Evolutionary conservation across 495 filamentous ascomycete genomes (phyloP), one percentile per base, ranked within the genome.

Genomic region (Geopyxis carbonaria): DNA sequence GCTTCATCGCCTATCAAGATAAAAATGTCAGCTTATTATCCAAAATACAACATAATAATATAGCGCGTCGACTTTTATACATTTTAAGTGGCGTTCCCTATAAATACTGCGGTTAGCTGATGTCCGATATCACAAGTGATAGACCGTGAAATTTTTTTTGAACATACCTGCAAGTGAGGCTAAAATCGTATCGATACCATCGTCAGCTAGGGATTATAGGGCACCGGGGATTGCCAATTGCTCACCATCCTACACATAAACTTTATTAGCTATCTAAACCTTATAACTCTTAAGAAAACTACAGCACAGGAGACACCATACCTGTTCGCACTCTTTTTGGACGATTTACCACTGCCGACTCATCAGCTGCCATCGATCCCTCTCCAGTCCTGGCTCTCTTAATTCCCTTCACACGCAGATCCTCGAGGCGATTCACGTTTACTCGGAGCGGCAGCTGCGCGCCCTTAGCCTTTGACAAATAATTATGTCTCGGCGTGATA

Each of bases 1-100:
- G 65, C 76, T 59, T 97, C 89, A 53, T 97, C 87, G 56, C 72
- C 73, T 54, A 70, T 72, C 39, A 72, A 30, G 7, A n/a, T 32
- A 2, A 14, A 37, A 29, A n/a, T 23, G 36, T 27, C 32, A 24
- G 15, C 20, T 15, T 24, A 24, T 32, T 10, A n/a, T 21, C 25
- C 25, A 22, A 25, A 35, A n/a, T n/a, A n/a, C n/a, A n/a, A n/a
- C n/a, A n/a, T n/a, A n/a, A n/a, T n/a, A n/a, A n/a, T n/a, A n/a
- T n/a, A n/a, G n/a, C n/a, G n/a, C n/a, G n/a, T n/a, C n/a, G n/a
- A n/a, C n/a, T n/a, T 29, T 18, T 42, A 51, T 44, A 54, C 77
- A 82, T 58, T 82, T 82, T 33, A 82, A 53, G 60, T 82, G 77
- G 25, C 52, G 51, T 38, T 55, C 51, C 39, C 37, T 9, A 40